A percentile compares a stretch with the other conserved stretches of the same genome.
Evolutionary conservation across 345 rosid genomes (phyloP).

Genomic region (Gossypium longicalyx): DNA sequence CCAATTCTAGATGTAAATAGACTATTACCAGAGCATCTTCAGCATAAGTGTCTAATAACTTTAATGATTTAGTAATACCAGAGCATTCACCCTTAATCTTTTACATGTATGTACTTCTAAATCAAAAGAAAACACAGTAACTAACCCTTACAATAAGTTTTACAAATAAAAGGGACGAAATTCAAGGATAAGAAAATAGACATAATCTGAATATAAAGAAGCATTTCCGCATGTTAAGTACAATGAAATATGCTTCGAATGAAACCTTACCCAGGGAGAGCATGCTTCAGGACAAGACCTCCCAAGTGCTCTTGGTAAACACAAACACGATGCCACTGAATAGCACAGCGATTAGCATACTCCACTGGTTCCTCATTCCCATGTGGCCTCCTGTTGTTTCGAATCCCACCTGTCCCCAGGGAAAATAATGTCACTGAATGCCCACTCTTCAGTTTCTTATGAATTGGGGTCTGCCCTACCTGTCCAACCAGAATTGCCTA

Average conservation of each 20-base stretch:
- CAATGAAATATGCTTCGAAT: neutral
- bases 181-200: neutral
- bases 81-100: neutral
- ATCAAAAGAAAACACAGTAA: neutral
- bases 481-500: slow-evolving; percentile 92
- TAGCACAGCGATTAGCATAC: slow-evolving; percentile 54
- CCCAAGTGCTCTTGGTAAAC: slow-evolving; percentile 65
- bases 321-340: slow-evolving; percentile 94
- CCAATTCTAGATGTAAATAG: neutral
- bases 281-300: slow-evolving; percentile 47
- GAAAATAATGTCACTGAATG: slow-evolving; percentile 53
- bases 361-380: slow-evolving; percentile 71
- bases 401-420: slow-evolving; percentile 83
- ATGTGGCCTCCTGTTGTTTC: slow-evolving; percentile 65
- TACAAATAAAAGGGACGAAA: neutral
- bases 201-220: slow-evolving; percentile 12
- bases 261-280: slow-evolving; percentile 75
- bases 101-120: neutral
- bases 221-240: neutral
- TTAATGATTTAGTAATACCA: neutral
- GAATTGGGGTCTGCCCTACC: slow-evolving; percentile 75
- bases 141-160: neutral
- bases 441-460: slow-evolving; percentile 74
- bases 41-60: neutral
- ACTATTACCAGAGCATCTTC: neutral